A percentile compares a stretch with the other conserved stretches of the same genome.
phyloP scores from a whole-genome alignment of 768 basidiomycete genomes.

The Galerina sulciceps region DNA sequence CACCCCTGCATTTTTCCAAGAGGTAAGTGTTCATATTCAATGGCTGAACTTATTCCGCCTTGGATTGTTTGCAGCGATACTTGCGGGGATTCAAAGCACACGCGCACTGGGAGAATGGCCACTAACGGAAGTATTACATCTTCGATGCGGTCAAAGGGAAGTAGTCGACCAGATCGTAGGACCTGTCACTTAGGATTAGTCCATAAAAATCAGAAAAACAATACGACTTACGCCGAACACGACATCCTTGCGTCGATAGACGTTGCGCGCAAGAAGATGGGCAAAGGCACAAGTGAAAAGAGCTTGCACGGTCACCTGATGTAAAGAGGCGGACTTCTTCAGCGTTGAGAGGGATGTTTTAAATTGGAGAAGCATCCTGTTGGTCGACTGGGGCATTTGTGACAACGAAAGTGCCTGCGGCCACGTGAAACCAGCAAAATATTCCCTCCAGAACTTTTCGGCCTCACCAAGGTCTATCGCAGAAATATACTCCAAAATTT shows the following conservation, averaged over 20 bases:
- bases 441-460: slow-evolving; percentile 29
- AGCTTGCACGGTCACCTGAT: slow-evolving; percentile 35
- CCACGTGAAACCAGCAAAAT: slow-evolving; percentile 31
- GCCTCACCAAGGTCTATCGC: slow-evolving; percentile 24
- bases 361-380: slow-evolving; percentile 20
- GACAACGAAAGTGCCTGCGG: slow-evolving; percentile 13
- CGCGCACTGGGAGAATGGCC: slow-evolving; percentile 32
- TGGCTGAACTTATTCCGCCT: slow-evolving; percentile 26
- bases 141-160: slow-evolving; percentile 33
- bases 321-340: slow-evolving; percentile 27
- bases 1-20: slow-evolving; percentile 35
- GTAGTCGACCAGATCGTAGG: slow-evolving; percentile 38
- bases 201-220: background rate
- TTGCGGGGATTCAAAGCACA: slow-evolving; percentile 24
- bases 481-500: slow-evolving; percentile 30
- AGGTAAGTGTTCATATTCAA: slow-evolving; percentile 36
- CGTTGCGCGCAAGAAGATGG: slow-evolving; percentile 22
- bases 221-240: slow-evolving; percentile 35
- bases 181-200: slow-evolving; percentile 22
- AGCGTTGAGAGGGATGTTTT: slow-evolving; percentile 23
- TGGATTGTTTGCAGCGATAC: slow-evolving; percentile 28
- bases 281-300: slow-evolving; percentile 35
- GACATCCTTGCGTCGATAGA: slow-evolving; percentile 32
- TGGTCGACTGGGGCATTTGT: slow-evolving; percentile 1
- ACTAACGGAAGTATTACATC: slow-evolving; percentile 32